phyloP scores from a whole-genome alignment of 164 flowering plant species.

The grape (Vitis vinifera) region ASM3070453v1 NC_081807.1:4499501-4500000 shows the following conservation, averaged over 20 bases:
- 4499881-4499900: constrained; percentile 9
- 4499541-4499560: constrained; percentile 15
- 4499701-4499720: background rate
- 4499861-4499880: constrained; percentile 9
- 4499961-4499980: background rate
- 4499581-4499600: constrained; percentile 28
- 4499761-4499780: constrained; percentile 10
- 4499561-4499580: constrained; percentile 24
- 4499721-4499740: background rate
- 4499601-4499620: constrained; percentile 25
- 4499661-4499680: constrained; percentile 3
- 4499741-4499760: constrained; percentile 11
- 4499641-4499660: constrained; percentile 23
- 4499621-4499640: constrained; percentile 23
- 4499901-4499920: constrained; percentile 11
- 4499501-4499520: too few relatives aligned
- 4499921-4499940: constrained; percentile 15
- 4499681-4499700: background rate
- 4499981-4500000: background rate
- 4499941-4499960: constrained; percentile 13
- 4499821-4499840: constrained; percentile 20
- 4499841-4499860: constrained; percentile 15
- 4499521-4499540: background rate
- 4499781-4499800: constrained; percentile 14
- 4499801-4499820: constrained; percentile 22